These are phyloP conservation scores for Boletus semigastroideus DNA, from an alignment of 1,284 basidiomycete genomes.

Conservation along the genomic window DNA sequence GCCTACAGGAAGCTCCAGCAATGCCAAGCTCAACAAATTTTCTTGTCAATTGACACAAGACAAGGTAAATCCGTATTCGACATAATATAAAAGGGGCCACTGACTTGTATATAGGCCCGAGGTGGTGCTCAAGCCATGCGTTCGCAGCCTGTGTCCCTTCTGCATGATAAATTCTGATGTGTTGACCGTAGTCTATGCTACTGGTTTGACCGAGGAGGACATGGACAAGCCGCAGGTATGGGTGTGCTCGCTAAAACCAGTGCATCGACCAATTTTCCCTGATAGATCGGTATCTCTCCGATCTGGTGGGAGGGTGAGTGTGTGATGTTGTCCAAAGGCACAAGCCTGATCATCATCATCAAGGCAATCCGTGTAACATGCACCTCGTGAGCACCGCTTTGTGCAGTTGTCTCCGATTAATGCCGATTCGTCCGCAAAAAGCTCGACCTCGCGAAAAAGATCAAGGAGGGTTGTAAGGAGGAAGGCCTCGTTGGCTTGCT, in stretches of 20 bases:
- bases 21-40: constrained; percentile 66
- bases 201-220: constrained; percentile 73
- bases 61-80: constrained; percentile 45
- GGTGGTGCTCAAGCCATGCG: constrained; percentile 83
- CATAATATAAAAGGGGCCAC: not conserved
- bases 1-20: constrained; percentile 27
- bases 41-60: constrained; percentile 68
- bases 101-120: constrained; percentile 44
- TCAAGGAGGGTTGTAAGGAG: constrained; percentile 75
- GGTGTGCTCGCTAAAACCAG: constrained; percentile 1
- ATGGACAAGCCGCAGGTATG: constrained; percentile 78
- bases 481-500: constrained; percentile 76
- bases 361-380: constrained; percentile 81
- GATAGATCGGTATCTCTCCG: constrained; percentile 77
- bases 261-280: constrained; percentile 4
- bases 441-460: constrained; percentile 73
- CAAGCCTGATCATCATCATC: constrained; percentile 6
- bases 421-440: constrained; percentile 31
- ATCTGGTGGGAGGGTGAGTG: constrained; percentile 84
- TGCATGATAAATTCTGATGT: constrained; percentile 3
- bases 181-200: constrained; percentile 63
- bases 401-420: not conserved
- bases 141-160: constrained; percentile 39
- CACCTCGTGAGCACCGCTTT: constrained; percentile 55
- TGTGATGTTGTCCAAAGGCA: not conserved